Base-by-base conservation (phyloP, 768 basidiomycete species). In the Auriscalpium vulgare region DNA sequence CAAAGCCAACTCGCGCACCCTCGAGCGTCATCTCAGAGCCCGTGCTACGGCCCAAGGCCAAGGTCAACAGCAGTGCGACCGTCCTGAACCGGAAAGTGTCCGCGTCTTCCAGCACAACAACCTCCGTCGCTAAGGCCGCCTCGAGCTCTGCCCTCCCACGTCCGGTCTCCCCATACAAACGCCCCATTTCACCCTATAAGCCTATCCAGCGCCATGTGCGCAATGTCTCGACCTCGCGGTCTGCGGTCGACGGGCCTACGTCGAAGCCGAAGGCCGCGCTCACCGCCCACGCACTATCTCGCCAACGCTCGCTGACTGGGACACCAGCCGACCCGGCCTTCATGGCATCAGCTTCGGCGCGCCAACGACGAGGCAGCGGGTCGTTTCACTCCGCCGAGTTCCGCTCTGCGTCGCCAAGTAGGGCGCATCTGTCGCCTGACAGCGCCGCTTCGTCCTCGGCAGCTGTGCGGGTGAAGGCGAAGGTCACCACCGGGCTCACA, bases 51-150 rank as follows among this genome's bases (percentile, higher is more conserved):
- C 80, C 82, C 13, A 85, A 74, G 65, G 83, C 81, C 56, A 87
- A 83, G 68, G 74, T 87, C 40, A 85, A 81, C 62, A 77, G 72
- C 57, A 80, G 74, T 61, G 80, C 80, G 13, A 66, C 58, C 38
- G 59, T 67, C n/a, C 55, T 60, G 10, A 47, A 59, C 11, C 61
- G 66, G 49, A 69, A 66, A 57, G 23, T 56, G 43, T 54, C 60
- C 48, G 56, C 66, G 47, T 63, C 66, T 36, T 58, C 66, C 48
- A 63, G 57, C 37, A 58, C 69, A 10, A 58, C 65, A 9, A 53
- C 60, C 48, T 62, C 63, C 55, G 63, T 56, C 54, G 44, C 62
- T n/a, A 55, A 57, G 37, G 56, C 63, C 66, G 37, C 29, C 71
- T 71, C 47, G 72, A 44, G 38, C 43, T 19, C 40, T 34, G 34